These are phyloP conservation scores for Miscanthus sacchariflorus DNA, from an alignment of 202 grass and related monocot species.

Conservation along the genomic window DNA sequence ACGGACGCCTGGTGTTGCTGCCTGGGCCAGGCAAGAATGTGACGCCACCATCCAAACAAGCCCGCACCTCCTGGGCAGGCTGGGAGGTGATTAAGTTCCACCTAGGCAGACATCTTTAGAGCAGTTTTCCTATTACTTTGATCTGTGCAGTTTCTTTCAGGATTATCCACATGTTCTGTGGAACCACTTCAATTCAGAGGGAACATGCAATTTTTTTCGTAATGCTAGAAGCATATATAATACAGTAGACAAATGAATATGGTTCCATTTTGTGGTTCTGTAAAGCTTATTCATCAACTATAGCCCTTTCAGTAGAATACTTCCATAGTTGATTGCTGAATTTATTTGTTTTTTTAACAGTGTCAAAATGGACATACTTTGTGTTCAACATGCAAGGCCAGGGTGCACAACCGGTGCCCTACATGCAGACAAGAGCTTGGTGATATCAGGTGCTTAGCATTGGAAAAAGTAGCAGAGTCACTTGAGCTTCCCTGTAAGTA, in stretches of 20 bases:
- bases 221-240: constrained; percentile 33
- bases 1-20: background rate
- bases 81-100: background rate
- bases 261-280: constrained; percentile 1
- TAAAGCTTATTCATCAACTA: constrained; percentile 36
- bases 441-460: constrained; percentile 91
- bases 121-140: constrained; percentile 9
- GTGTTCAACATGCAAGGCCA: constrained; percentile 88
- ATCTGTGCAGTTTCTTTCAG: background rate
- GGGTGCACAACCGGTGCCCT: constrained; percentile 88
- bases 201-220: background rate
- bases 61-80: background rate
- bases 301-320: background rate
- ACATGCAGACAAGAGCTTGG: constrained; percentile 96
- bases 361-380: constrained; percentile 97
- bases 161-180: background rate
- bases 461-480: constrained; percentile 95
- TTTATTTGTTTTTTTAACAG: constrained; percentile 56
- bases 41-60: background rate
- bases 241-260: background rate
- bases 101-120: background rate
- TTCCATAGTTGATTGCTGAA: constrained; percentile 29
- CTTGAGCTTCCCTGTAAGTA: constrained; percentile 93
- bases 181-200: constrained; percentile 24
- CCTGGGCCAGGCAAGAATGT: background rate